Evolutionary conservation across 2,329 filamentous ascomycete species (phyloP).

Genomic region (Claviceps humidiphila): DNA sequence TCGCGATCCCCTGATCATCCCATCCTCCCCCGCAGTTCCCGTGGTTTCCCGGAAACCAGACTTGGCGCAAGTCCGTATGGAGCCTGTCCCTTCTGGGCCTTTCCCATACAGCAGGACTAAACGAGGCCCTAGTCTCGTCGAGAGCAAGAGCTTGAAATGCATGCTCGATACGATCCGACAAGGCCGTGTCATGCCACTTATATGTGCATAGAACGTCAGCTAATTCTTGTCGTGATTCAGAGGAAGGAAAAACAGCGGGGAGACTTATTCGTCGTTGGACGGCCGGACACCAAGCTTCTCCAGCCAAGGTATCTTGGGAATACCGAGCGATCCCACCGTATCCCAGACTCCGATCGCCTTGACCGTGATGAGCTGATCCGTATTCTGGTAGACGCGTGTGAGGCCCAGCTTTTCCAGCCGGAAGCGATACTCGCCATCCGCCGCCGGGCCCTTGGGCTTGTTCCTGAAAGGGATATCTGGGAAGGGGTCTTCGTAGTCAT

Average conservation of each 20-base stretch:
- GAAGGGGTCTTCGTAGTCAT: conserved; percentile 32
- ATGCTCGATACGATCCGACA: conserved; percentile 40
- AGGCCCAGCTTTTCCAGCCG: conserved; percentile 29
- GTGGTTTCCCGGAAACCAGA: conserved; percentile 61
- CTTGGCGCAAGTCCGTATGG: conserved; percentile 33
- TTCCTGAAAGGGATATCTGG: conserved; percentile 31
- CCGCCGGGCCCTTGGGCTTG: conserved; percentile 33
- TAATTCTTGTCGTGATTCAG: neutral
- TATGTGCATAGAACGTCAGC: conserved; percentile 26
- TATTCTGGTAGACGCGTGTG: conserved; percentile 28
- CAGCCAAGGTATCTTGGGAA: conserved; percentile 32
- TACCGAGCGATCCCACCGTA: conserved; percentile 29
- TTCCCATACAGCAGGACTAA: conserved; percentile 43
- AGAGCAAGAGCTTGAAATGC: conserved; percentile 47
- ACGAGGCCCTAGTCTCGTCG: conserved; percentile 41
- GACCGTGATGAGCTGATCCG: conserved; percentile 30
- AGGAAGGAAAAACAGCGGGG: conserved; percentile 1
- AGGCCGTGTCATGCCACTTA: conserved; percentile 39
- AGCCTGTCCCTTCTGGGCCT: conserved; percentile 23
- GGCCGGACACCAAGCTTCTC: conserved; percentile 32
- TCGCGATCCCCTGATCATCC: conserved; percentile 33
- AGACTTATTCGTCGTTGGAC: conserved; percentile 33
- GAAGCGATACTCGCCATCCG: conserved; percentile 28
- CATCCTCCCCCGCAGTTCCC: conserved; percentile 59
- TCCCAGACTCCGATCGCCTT: conserved; percentile 35